Percentiles rank a stretch among this genome's conserved stretches.
phyloP scores from a whole-genome alignment of 805 yeast species.

The Kregervanrija delftensis region DNA sequence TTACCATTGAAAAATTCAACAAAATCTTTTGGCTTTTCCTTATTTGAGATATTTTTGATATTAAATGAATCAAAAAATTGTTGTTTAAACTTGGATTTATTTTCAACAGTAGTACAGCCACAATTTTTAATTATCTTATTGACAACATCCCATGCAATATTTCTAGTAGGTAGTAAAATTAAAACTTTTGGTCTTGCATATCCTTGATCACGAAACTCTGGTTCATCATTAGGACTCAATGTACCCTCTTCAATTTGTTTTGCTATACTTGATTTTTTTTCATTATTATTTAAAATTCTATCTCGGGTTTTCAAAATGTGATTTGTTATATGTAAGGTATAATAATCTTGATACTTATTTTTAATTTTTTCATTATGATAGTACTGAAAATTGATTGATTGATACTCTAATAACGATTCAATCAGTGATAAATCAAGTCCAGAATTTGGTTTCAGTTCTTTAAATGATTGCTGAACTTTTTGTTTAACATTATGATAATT shows the following conservation, averaged over 20 bases:
- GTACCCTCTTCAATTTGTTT: constrained; percentile 30
- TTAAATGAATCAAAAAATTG: constrained; percentile 54
- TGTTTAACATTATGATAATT: constrained; percentile 40
- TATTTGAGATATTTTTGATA: constrained; percentile 22
- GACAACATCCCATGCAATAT: constrained; percentile 66
- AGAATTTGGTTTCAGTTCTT: constrained; percentile 27
- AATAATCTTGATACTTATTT: constrained; percentile 47
- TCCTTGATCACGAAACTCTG: constrained; percentile 85
- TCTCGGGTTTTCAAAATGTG: constrained; percentile 87
- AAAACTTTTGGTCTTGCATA: constrained; percentile 89
- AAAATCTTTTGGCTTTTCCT: constrained; percentile 77
- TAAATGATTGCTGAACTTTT: constrained; percentile 32
- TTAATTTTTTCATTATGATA: constrained; percentile 36
- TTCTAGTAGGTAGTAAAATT: constrained; percentile 77
- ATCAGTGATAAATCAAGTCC: constrained; percentile 45
- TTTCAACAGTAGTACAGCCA: constrained; percentile 72
- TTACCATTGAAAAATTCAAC: constrained; percentile 77
- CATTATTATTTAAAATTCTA: constrained; percentile 70
- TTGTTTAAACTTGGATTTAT: constrained; percentile 62
- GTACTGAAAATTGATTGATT: constrained; percentile 56
- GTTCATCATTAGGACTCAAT: constrained; percentile 29
- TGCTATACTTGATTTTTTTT: constrained; percentile 39
- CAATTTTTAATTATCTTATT: constrained; percentile 53
- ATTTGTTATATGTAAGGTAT: constrained; percentile 67
- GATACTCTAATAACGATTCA: constrained; percentile 64